Base-by-base conservation (phyloP, 2,329 filamentous ascomycete genomes). In the Gnomoniopsis smithogilvyi region DNA sequence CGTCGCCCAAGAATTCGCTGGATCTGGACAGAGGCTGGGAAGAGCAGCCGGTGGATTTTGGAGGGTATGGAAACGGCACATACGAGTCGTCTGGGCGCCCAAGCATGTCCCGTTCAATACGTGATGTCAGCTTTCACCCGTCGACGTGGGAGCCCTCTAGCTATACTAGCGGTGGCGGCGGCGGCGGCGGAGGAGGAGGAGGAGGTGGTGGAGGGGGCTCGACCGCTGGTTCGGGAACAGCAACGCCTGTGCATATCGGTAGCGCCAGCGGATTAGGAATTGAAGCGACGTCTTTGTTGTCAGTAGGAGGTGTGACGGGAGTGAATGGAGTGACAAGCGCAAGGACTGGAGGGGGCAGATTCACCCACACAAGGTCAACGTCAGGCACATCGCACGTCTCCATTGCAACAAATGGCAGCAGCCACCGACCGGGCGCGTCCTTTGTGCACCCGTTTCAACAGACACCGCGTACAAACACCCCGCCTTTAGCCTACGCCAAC, bases 401-500 rank as follows among this genome's bases (percentile, higher is more conserved):
- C 11, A 76, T 83, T 55, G 77, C 80, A 8, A 84, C 82, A 26
- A 79, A 78, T 52, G 79, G 75, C 62, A 86, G 82, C 65, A 77
- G 64, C 11, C 57, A 73, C 55, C 76, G 80, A 59, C 74, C 73
- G 59, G 76, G 76, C 59, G 72, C 65, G 45, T 69, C 76, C 34
- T 87, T 88, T 67, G 78, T 87, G 21, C 85, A 88, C 67, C 85
- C 85, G 26, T 87, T 86, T 64, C 83, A 87, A 68, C 85, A 87
- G 72, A 86, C 77, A 10, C 85, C 85, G 34, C 79, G 82, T 45
- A 83, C 83, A 1, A 81, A 82, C 49, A 86, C 84, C 60, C 83
- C 84, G 53, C 83, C 84, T 10, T 67, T 85, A 61, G 80, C 82
- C 24, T 85, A 85, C 68, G 78, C 82, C 63, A 82, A 82, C 68